Percentiles rank a stretch among this genome's conserved stretches.
phyloP scores from a whole-genome alignment of 2,329 filamentous ascomycete species.

The Colletotrichum tamarilloi region DNA sequence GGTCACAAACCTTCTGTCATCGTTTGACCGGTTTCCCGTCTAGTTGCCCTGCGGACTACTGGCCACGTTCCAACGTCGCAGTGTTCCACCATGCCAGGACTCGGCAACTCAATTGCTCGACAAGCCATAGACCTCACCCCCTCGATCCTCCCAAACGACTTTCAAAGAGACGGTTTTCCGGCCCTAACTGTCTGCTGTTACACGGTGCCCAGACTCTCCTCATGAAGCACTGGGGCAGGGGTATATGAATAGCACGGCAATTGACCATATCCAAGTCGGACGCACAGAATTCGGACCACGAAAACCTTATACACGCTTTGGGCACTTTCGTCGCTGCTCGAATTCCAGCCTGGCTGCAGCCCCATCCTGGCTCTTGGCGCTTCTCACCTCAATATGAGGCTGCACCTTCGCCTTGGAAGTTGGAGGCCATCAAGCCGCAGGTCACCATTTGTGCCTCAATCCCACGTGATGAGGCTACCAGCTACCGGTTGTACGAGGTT shows the following conservation, averaged over 20 bases:
- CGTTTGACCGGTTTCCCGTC: not conserved
- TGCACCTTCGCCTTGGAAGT: not conserved
- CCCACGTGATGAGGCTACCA: not conserved
- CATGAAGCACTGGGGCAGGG: not conserved
- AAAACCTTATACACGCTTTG: slow-evolving; percentile 27
- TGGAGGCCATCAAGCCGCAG: not conserved
- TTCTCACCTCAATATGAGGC: not conserved
- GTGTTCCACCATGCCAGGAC: not conserved
- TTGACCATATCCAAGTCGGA: not conserved
- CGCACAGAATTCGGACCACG: not conserved
- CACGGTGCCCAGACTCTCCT: not conserved
- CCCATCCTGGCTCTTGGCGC: slow-evolving; percentile 6
- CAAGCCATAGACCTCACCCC: not conserved
- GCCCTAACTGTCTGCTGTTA: not conserved
- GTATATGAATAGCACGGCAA: not conserved
- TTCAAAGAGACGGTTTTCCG: not conserved
- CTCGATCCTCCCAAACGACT: not conserved
- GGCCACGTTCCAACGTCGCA: slow-evolving; percentile 9
- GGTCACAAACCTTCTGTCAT: not conserved
- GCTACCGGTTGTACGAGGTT: not conserved
- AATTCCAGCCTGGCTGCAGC: not conserved
- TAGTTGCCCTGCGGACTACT: not conserved
- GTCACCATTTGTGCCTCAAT: not conserved
- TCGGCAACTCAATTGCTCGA: not conserved
- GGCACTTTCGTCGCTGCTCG: not conserved